These are phyloP conservation scores for Xylaria nigripes DNA, from an alignment of 495 filamentous ascomycete genomes.

Conservation along the genomic window DNA sequence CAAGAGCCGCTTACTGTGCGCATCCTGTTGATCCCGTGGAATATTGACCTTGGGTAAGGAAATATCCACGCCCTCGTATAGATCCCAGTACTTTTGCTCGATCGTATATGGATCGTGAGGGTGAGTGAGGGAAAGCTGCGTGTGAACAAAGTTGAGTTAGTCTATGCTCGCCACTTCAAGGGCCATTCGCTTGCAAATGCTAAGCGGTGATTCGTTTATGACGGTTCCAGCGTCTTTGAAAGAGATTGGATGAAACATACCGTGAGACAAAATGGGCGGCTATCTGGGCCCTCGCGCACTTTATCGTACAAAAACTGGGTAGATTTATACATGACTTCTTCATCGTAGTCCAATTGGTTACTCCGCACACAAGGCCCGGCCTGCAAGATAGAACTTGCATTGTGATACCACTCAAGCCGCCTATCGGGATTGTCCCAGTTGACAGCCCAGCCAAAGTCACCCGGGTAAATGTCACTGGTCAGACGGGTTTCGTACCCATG, in stretches of 20 bases:
- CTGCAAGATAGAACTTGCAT: conserved; percentile 79
- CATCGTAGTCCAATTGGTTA: conserved; percentile 92
- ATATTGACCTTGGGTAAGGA: conserved; percentile 65
- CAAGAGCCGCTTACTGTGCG: conserved; percentile 71
- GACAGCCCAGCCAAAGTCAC: conserved; percentile 81
- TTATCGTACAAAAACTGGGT: conserved; percentile 78
- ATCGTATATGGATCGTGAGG: conserved; percentile 91
- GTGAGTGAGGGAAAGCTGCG: conserved; percentile 72
- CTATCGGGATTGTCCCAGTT: conserved; percentile 85
- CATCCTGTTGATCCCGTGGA: conserved; percentile 67
- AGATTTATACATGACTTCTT: conserved; percentile 81
- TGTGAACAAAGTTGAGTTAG: neutral
- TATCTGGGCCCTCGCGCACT: conserved; percentile 57
- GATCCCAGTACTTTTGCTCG: conserved; percentile 78
- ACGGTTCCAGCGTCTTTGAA: neutral
- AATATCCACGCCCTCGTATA: conserved; percentile 82
- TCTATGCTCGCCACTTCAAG: neutral
- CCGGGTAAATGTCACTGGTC: conserved; percentile 88
- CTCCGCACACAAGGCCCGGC: conserved; percentile 73
- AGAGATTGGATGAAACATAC: conserved; percentile 17
- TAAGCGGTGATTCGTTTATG: neutral
- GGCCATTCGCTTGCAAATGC: neutral
- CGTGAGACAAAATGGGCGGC: conserved; percentile 77
- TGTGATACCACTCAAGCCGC: conserved; percentile 85
- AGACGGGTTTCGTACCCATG: conserved; percentile 83